These are phyloP conservation scores for Candida tibetensis DNA, from an alignment of 805 yeast species.

Conservation along the genomic window DNA sequence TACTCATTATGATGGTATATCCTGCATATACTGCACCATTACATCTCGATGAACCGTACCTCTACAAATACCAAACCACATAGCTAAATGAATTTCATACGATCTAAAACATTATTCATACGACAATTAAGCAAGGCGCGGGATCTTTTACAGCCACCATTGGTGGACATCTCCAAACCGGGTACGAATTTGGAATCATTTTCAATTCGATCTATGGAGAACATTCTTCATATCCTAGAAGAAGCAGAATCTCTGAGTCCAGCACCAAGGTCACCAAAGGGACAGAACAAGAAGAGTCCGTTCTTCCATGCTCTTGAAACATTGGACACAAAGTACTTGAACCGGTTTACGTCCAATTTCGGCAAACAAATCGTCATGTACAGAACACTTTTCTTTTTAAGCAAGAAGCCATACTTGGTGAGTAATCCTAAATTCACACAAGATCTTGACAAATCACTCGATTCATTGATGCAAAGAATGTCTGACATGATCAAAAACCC, in stretches of 20 bases:
- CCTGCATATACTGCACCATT: too few relatives aligned
- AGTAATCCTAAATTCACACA: conserved; percentile 4
- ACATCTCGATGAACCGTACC: too few relatives aligned
- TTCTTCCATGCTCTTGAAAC: conserved; percentile 10
- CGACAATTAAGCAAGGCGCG: too few relatives aligned
- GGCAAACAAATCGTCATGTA: conserved; percentile 12
- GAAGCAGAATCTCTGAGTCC: conserved; percentile 9
- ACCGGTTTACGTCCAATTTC: conserved; percentile 11
- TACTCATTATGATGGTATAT: too few relatives aligned
- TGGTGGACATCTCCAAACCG: conserved; percentile 6
- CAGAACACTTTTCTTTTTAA: conserved; percentile 10
- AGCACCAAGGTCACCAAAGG: not conserved
- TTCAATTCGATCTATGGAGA: conserved; percentile 13
- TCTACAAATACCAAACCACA: too few relatives aligned
- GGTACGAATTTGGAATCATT: conserved; percentile 4
- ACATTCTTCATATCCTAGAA: conserved; percentile 12
- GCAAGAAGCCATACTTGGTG: conserved; percentile 11
- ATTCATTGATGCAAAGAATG: not conserved
- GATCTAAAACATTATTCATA: too few relatives aligned
- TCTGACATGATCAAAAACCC: conserved; percentile 1
- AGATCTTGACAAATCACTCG: not conserved
- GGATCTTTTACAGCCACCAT: too few relatives aligned
- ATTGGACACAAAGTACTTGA: conserved; percentile 11
- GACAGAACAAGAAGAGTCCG: conserved; percentile 4
- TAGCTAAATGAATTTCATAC: too few relatives aligned